Evolutionary conservation across 352 stramenopile genomes (phyloP), one percentile per base, ranked within the genome.

Genomic region (Salisapilia sapeloensis): DNA sequence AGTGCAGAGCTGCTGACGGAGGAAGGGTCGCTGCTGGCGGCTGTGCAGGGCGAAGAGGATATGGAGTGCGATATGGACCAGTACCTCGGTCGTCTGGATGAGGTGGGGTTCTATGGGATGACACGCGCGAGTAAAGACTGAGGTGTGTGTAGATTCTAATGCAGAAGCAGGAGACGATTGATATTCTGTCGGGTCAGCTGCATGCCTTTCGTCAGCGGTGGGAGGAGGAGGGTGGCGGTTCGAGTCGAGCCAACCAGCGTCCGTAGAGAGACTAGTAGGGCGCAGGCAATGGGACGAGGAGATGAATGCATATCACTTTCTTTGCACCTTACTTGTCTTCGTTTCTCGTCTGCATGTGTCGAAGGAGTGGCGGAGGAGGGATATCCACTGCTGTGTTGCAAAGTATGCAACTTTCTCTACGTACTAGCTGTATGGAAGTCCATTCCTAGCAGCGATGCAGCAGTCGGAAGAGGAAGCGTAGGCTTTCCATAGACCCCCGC

Each of bases 1-100:
- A 97, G 94, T 41, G 94, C 94, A 1, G 86, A 98, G 50, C 63
- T 98, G 13, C 53, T 99, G 9, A 97, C 91, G 1, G 83, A 97
- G 42, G 94, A 99, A 78, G 91, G 92, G 7, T 56, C 66, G 14
- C 49, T 95, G 33, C 44, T 93, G 8, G 70, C 76, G 28, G 57
- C 80, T 12, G 83, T 93, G 37, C 75, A 89, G 50, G 79, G 75
- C 14, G 85, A 96, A 21, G 56, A 40, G 31, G 74, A 91, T 9
- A 56, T 77, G 6, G 85, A 98, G 44, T 93, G 96, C 41, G 82
- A 96, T 50, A 95, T 98, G 33, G 92, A 98, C 46, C 62, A 77
- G 21, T 97, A 97, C 54, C 78, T 92, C 13, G 53, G 46, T 19
- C 64, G 85, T 16, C 58, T 99, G 7, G 80, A 93, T 42, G 58